Evolutionary conservation across 192 early-diverging fungal species (phyloP).

Genomic region (Funneliformis geosporum): DNA sequence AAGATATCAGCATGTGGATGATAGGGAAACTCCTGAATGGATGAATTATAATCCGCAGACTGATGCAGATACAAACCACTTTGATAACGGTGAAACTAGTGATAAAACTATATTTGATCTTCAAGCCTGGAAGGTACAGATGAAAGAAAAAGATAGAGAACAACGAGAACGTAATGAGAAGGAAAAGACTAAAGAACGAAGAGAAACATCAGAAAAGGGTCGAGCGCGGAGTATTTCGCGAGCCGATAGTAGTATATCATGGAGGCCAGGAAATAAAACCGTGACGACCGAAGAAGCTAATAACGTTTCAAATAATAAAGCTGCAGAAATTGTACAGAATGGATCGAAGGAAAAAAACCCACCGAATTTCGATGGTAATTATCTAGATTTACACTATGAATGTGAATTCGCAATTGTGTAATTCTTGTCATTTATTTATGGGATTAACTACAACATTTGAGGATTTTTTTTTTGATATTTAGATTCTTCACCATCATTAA

Average conservation of each 20-base stretch:
- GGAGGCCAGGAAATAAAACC: slow-evolving; percentile 40
- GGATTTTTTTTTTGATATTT: neutral
- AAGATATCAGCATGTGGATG: slow-evolving; percentile 22
- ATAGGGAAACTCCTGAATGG: slow-evolving; percentile 56
- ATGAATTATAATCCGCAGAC: slow-evolving; percentile 61
- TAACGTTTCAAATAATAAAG: neutral
- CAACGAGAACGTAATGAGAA: slow-evolving; percentile 38
- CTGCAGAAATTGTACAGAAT: slow-evolving; percentile 12
- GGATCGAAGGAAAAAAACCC: slow-evolving; percentile 24
- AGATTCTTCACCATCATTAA: slow-evolving; percentile 14
- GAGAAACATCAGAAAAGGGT: slow-evolving; percentile 35
- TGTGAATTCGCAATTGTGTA: neutral
- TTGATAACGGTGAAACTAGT: slow-evolving; percentile 35
- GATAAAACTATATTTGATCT: slow-evolving; percentile 51
- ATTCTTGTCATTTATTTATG: neutral
- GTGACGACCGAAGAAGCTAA: neutral
- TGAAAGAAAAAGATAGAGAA: slow-evolving; percentile 54
- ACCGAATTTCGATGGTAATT: slow-evolving; percentile 22
- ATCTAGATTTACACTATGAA: neutral
- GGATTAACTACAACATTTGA: neutral
- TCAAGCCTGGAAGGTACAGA: slow-evolving; percentile 60
- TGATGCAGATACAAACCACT: slow-evolving; percentile 35
- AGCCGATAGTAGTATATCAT: slow-evolving; percentile 50
- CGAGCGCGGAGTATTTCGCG: slow-evolving; percentile 40
- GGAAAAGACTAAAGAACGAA: slow-evolving; percentile 42